These are phyloP conservation scores for Vigna radiata DNA, from an alignment of 306 rosid species.

Conservation along the genomic window DNA sequence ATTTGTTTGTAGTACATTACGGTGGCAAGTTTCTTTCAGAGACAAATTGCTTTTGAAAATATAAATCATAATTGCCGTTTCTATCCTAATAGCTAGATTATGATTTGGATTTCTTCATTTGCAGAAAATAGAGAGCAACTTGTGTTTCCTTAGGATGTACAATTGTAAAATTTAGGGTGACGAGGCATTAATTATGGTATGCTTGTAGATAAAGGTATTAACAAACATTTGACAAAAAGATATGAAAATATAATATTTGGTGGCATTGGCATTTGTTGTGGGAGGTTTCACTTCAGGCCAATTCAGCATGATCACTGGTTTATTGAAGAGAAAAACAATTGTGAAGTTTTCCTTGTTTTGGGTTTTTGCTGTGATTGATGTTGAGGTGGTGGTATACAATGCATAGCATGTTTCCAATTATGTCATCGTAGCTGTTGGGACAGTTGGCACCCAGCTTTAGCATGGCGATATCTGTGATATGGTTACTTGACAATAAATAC, in stretches of 20 bases:
- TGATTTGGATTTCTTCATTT: constrained; percentile 24
- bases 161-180: constrained; percentile 4
- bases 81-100: background rate
- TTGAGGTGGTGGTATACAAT: background rate
- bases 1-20: constrained; percentile 4
- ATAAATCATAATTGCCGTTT: background rate
- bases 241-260: background rate
- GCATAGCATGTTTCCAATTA: too few species aligned
- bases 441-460: background rate
- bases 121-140: constrained; percentile 10
- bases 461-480: background rate
- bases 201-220: background rate
- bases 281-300: background rate
- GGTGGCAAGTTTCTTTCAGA: constrained; percentile 5
- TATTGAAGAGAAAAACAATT: constrained; percentile 5
- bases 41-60: background rate
- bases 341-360: background rate
- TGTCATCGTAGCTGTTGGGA: background rate
- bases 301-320: constrained; percentile 1
- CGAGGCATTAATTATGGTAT: constrained; percentile 1
- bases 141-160: constrained; percentile 20
- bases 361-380: constrained; percentile 5
- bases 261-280: too few species aligned
- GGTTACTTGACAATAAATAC: background rate
- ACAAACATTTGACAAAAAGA: background rate